Percentiles rank a stretch among this genome's conserved stretches.
Conservation (phyloP, 805 yeast species). For the Candida pseudoglaebosa region DNA sequence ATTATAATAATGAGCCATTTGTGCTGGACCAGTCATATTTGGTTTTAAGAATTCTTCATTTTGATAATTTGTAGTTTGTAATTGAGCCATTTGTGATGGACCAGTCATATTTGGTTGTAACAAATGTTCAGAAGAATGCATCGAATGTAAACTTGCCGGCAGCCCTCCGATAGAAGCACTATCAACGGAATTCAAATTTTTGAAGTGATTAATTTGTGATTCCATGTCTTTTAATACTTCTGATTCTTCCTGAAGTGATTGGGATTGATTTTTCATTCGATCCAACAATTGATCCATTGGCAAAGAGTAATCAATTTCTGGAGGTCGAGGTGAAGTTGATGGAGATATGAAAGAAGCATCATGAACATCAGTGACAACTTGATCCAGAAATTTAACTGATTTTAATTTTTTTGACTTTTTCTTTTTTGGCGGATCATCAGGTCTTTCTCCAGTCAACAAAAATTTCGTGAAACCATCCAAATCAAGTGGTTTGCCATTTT, state of each 20-base stretch:
- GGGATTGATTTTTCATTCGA: conserved; percentile 24
- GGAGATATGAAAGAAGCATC: conserved; percentile 19
- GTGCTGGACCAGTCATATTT: conserved; percentile 43
- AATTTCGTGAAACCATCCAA: conserved; percentile 83
- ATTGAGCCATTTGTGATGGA: conserved; percentile 39
- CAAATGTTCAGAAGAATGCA: conserved; percentile 16
- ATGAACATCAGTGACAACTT: conserved; percentile 47
- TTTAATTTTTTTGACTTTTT: conserved; percentile 45
- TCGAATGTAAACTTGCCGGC: conserved; percentile 50
- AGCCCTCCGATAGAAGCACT: conserved; percentile 71
- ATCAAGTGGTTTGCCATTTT: conserved; percentile 49
- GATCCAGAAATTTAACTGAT: conserved; percentile 71
- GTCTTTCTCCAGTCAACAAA: conserved; percentile 75
- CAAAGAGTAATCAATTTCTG: conserved; percentile 51
- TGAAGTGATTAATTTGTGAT: conserved; percentile 67
- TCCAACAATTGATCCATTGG: conserved; percentile 75
- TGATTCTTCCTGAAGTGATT: conserved; percentile 46
- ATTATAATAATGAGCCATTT: conserved; percentile 27
- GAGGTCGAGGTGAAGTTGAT: conserved; percentile 18
- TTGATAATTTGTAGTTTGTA: conserved; percentile 21
- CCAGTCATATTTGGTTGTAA: conserved; percentile 45
- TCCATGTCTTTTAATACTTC: conserved; percentile 72
- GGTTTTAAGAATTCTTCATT: conserved; percentile 26
- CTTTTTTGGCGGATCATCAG: conserved; percentile 38
- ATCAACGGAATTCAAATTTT: conserved; percentile 69